These are phyloP conservation scores for Schoenoplectus tabernaemontani DNA, from an alignment of 202 grass and related monocot genomes.

Conservation along the genomic window DNA sequence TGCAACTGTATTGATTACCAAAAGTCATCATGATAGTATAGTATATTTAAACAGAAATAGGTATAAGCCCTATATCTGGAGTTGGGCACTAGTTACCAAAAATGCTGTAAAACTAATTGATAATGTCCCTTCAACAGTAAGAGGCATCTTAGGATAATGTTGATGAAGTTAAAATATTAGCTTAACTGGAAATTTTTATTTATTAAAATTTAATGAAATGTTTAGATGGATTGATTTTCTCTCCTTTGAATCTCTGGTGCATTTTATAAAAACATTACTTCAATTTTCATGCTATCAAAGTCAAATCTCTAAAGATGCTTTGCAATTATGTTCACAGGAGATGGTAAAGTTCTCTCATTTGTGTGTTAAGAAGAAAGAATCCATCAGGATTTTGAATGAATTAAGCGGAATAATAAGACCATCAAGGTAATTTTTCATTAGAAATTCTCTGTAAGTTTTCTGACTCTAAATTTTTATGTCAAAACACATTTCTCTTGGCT, in stretches of 20 bases:
- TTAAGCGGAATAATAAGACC: conserved; percentile 55
- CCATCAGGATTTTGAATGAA: conserved; percentile 59
- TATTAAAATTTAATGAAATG: neutral
- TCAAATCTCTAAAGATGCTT: conserved; percentile 5
- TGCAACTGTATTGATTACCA: neutral
- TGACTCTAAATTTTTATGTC: neutral
- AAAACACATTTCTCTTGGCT: neutral
- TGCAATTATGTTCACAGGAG: conserved; percentile 37
- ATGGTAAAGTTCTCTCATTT: conserved; percentile 40
- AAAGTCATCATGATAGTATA: neutral
- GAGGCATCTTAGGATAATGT: neutral
- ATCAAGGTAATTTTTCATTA: conserved; percentile 42
- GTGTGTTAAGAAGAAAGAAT: conserved; percentile 47
- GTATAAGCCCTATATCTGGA: neutral
- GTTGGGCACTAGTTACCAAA: neutral
- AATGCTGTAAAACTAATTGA: neutral
- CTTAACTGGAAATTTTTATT: neutral
- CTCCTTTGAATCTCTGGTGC: neutral
- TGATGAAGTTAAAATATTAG: neutral
- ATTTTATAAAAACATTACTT: neutral
- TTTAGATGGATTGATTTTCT: neutral
- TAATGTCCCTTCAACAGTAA: neutral
- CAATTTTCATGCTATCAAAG: neutral
- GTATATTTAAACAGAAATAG: neutral
- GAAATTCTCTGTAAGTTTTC: neutral